Base-by-base conservation (phyloP, 805 yeast genomes). In the Saturnispora halmiae region DNA sequence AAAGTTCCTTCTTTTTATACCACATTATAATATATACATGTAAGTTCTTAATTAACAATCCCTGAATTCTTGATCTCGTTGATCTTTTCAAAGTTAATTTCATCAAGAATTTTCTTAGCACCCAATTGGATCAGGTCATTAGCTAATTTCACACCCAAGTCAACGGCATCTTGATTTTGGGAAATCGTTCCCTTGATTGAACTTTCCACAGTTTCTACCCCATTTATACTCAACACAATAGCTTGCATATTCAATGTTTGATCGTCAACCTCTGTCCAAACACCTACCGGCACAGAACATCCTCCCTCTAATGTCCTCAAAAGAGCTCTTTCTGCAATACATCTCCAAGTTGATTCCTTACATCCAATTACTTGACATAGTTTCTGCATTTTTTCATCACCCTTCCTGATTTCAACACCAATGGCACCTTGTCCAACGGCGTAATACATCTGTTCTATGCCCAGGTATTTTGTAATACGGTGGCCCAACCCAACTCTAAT, bases 391-490 rank as follows among this genome's bases (percentile, higher is more conserved):
- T 66, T 64, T 5, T 60, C 54, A 59, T 92, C 95, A 44, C 70
- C 73, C 44, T 71, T 71, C 52, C 94, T 73, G 50, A 90, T 84
- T 64, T 92, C 98, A 21, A 92, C 66, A 15, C 97, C 98, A 34
- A 92, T 63, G 0, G 97, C 97, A 48, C 98, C 98, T 65, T 92
- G 98, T n/a, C 98, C 98, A 34, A 92, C 96, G 1, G 98, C 96
- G 58, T 90, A 84, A 57, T 78, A 82, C 95, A 90, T 84, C 41
- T 80, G 83, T 26, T 84, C 82, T 4, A 77, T 70, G 42, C 79
- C 75, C 47, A 92, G 68, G 48, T 68, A 71, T 47, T 73, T 68
- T 5, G 95, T 78, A 55, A 92, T 86, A 59, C 96, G 69, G 50
- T 75, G 59, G n/a, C 73, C 77, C 39, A 88, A 64, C 10, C 79